Evolutionary conservation across 2,329 filamentous ascomycete species (phyloP).

Genomic region (Paraphoma chrysanthemicola): DNA sequence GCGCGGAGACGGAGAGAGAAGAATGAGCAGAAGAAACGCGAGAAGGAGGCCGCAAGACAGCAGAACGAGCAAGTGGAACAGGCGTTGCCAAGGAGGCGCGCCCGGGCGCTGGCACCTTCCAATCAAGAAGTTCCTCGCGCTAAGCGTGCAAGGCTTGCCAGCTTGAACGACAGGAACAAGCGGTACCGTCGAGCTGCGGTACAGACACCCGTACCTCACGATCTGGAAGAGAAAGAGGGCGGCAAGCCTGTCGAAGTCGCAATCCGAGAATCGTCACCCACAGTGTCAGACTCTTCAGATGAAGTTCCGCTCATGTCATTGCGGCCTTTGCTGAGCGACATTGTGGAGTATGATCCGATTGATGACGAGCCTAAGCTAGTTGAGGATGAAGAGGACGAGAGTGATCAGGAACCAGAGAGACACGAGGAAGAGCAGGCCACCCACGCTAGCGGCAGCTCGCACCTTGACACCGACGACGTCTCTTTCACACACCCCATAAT

Average conservation of each 20-base stretch:
- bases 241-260: background rate
- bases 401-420: no score
- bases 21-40: conserved; percentile 22
- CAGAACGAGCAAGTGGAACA: conserved; percentile 29
- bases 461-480: background rate
- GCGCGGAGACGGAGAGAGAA: conserved; percentile 18
- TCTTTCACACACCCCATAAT: conserved; percentile 27
- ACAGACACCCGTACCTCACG: conserved; percentile 1
- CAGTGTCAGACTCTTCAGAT: conserved; percentile 7
- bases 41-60: conserved; percentile 22
- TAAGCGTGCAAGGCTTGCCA: conserved; percentile 32
- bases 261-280: conserved; percentile 4
- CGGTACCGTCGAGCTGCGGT: conserved; percentile 21
- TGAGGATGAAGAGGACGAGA: background rate
- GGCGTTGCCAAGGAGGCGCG: conserved; percentile 12
- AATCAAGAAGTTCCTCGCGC: conserved; percentile 9
- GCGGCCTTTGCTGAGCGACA: conserved; percentile 9
- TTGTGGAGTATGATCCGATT: background rate
- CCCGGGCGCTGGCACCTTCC: background rate
- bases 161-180: conserved; percentile 34
- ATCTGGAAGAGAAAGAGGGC: conserved; percentile 3
- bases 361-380: conserved; percentile 1
- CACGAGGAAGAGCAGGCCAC: no score
- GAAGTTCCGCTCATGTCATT: conserved; percentile 15
- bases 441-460: no score